Evolutionary conservation across 2,329 filamentous ascomycete genomes (phyloP).

Genomic region (Penicillium sp.): DNA sequence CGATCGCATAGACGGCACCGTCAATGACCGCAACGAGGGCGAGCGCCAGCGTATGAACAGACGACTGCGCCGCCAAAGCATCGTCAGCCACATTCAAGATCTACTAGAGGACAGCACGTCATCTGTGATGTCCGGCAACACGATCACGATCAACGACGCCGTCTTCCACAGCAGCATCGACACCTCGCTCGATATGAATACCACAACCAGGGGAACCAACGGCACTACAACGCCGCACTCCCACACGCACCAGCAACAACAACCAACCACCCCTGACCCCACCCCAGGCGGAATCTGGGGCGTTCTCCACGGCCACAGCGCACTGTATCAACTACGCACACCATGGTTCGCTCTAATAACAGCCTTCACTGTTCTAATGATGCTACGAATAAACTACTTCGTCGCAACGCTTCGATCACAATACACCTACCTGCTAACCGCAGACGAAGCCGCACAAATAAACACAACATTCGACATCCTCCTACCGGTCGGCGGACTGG

Average conservation of each 20-base stretch:
- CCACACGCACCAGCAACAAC: slow-evolving; percentile 28
- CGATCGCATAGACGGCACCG: slow-evolving; percentile 56
- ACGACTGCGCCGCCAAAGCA: slow-evolving; percentile 58
- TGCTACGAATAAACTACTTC: slow-evolving; percentile 88
- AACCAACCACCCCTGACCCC: slow-evolving; percentile 44
- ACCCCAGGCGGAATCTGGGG: slow-evolving; percentile 70
- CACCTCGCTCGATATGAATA: neutral
- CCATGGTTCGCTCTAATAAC: slow-evolving; percentile 88
- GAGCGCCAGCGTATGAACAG: slow-evolving; percentile 53
- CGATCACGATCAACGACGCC: slow-evolving; percentile 18
- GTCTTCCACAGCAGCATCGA: slow-evolving; percentile 15
- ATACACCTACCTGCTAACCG: slow-evolving; percentile 70
- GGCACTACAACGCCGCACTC: slow-evolving; percentile 27
- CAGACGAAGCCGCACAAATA: slow-evolving; percentile 61
- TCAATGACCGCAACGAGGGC: slow-evolving; percentile 49
- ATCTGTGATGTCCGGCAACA: slow-evolving; percentile 2
- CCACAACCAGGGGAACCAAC: neutral
- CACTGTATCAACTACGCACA: slow-evolving; percentile 69
- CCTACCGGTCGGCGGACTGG: slow-evolving; percentile 75
- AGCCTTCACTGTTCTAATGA: slow-evolving; percentile 75
- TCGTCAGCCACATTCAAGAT: slow-evolving; percentile 69
- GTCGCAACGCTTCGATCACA: slow-evolving; percentile 81
- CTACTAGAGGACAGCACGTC: slow-evolving; percentile 57
- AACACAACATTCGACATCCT: slow-evolving; percentile 87
- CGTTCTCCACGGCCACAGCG: slow-evolving; percentile 71